Base-by-base conservation (phyloP, 73 alveolate genomes). In the Paramecium pentaurelia region DNA sequence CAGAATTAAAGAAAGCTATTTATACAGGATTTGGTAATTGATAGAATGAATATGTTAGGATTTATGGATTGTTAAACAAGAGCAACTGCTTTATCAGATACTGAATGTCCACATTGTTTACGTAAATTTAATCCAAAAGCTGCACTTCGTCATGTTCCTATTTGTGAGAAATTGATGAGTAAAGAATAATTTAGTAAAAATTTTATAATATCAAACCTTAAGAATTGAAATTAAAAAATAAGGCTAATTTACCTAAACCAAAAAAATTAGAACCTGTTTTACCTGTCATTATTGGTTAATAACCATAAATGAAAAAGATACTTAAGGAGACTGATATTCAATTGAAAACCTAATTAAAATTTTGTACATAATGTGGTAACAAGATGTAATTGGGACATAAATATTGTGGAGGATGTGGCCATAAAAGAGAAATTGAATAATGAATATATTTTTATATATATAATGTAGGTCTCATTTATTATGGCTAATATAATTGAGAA, bases 91-190 rank as follows among this genome's bases (percentile, higher is more conserved):
- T 25, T 75, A 8, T 75, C 58, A 14, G 88, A 75, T 75, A 75
- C 88, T 16, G 88, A 75, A 38, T 75, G 88, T 75, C 88, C 88
- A 0, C 60, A 38, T n/a, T 95, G 98, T 86, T 71, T 88, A 1
- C 71, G 98, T 73, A 93, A 71, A 45, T 95, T 95, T 49, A 93
- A 93, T 86, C 96, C 92, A 18, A 42, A 86, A 11, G 98, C 98
- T n/a, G 97, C 97, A n/a, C 88, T 89, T 25, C 86, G 98, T 58
- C 98, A 95, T 45, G 89, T 95, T 58, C 98, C 98, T 1, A 60
- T 90, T 59, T 95, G 98, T 27, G 98, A 91, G 45, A 75, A 93
- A 86, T 42, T 75, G 20, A 75, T 25, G 34, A 75, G 88, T 36
- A 42, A 75, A 38, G 88, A 75, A 75, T 38, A 37, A 75, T 42